Evolutionary conservation across 805 yeast species (phyloP), one percentile per base, ranked within the genome.

Genomic region (Saccharomycopsis malanga): DNA sequence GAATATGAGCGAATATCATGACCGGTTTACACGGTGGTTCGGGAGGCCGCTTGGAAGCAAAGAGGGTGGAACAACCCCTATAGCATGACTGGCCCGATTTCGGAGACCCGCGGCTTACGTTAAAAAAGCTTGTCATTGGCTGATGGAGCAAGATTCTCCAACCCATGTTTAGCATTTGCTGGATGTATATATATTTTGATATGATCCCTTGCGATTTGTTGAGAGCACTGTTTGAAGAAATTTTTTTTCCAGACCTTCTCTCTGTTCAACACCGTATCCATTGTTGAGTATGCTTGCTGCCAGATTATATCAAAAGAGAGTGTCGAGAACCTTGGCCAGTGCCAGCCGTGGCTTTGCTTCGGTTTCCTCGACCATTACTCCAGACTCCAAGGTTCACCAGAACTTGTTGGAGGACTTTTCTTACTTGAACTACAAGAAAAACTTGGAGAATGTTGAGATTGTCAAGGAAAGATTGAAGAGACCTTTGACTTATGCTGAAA

Each of bases 401-500:
- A 87, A 85, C 74, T 74, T 82, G 70, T 73, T 84, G 67, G 95
- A 85, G 72, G 73, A 78, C 62, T 79, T 77, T 68, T 85, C 91
- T 46, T 89, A 79, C 76, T 85, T 91, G 67, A 83, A 87, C 68
- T 91, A 91, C 79, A 88, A 88, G 74, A 76, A 86, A 67, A 86
- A 89, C 63, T 69, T 86, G 58, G 95, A 88, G 72, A 87, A 85
- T 64, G 82, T 93, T 57, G 76, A 85, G 60, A 83, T 87, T 59
- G 95, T 87, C 60, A 81, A 81, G 70, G 72, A 78, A 61, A 79
- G 95, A 69, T 74, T 87, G 57, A 75, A 77, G 61, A 81, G 94
- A 67, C 98, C 97, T 35, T 73, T 93, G 58, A 93, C 98, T 2
- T 74, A 88, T 55, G 95, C 98, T 30, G 99, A 93, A 69, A 93